Base-by-base conservation (phyloP, 2,329 filamentous ascomycete genomes). In the Fusarium solani-melongenae region DNA sequence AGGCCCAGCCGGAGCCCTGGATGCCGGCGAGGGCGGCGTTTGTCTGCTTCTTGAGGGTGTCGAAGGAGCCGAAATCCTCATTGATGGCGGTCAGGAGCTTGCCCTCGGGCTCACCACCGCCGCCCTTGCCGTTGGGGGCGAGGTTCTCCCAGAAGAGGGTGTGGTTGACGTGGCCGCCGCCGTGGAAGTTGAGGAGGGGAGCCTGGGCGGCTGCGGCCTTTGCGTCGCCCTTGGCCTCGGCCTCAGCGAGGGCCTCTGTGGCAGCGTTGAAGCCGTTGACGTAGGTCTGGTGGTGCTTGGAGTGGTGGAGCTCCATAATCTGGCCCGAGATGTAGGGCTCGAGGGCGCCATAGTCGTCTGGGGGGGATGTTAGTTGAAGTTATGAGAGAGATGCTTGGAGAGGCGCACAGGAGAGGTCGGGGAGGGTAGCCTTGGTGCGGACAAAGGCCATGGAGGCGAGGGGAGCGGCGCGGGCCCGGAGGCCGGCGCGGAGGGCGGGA, bases 251-350 rank as follows among this genome's bases (percentile, higher is more conserved):
- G 81, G 95, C 91, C 84, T 95, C 91, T 76, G 91, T 86, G 66
- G 94, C 92, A 70, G 92, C 88, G 87, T 98, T 98, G 87, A 94
- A 93, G 82, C 92, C 93, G 84, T 92, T 96, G 78, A 98, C 94
- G 83, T 98, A 98, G 80, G 95, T 95, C 85, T 96, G 92, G 88
- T 98, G 95, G 89, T 98, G 95, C 85, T 95, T 96, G 86, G 90
- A 92, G 90, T 98, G 93, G 88, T 98, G 95, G 53, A 97, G 90
- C 87, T 97, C 94, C 95, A 98, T 98, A 87, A 98, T 98, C 86
- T 96, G 91, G 83, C 93, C 93, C 57, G 93, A 95, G 86, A 98
- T 91, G 80, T 88, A 81, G 59, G 90, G 90, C 87, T 99, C 96
- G 79, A 99, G 94, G 61, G 95, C 96, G 82, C 93, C 94, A 84